Evolutionary conservation across 768 basidiomycete genomes (phyloP).

Genomic region (Hygrocybe coccinea): DNA sequence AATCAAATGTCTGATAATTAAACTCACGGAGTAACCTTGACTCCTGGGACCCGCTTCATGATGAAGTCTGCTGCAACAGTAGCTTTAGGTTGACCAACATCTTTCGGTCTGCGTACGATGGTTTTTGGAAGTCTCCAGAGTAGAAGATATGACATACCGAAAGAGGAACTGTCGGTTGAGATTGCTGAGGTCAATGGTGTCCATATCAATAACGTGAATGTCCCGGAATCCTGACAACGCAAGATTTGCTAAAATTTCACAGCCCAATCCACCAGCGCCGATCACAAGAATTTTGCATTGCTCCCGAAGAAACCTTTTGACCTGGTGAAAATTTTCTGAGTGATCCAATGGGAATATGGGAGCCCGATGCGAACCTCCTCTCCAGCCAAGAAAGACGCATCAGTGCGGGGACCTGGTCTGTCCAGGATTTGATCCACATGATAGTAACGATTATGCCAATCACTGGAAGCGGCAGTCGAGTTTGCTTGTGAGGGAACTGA

Average conservation of each 20-base stretch:
- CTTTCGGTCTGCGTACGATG: conserved; percentile 56
- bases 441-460: conserved; percentile 61
- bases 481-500: background rate
- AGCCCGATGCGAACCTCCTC: conserved; percentile 51
- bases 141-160: conserved; percentile 48
- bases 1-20: background rate
- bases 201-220: conserved; percentile 99
- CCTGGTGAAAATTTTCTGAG: conserved; percentile 42
- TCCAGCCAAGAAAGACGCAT: conserved; percentile 76
- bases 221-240: conserved; percentile 96
- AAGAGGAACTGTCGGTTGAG: conserved; percentile 98
- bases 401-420: conserved; percentile 83
- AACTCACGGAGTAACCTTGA: conserved; percentile 92
- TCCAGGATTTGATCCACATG: conserved; percentile 86
- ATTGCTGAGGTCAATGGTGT: conserved; percentile 99
- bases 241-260: conserved; percentile 94
- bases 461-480: conserved; percentile 11
- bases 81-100: conserved; percentile 93
- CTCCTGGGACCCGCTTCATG: conserved; percentile 93
- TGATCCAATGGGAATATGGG: background rate
- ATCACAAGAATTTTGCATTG: conserved; percentile 94
- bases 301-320: conserved; percentile 79
- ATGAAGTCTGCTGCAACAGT: conserved; percentile 92
- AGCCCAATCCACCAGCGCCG: conserved; percentile 95
- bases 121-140: conserved; percentile 1